Evolutionary conservation across 2,329 filamentous ascomycete genomes (phyloP).

Genomic region (Penicillium sp.): DNA sequence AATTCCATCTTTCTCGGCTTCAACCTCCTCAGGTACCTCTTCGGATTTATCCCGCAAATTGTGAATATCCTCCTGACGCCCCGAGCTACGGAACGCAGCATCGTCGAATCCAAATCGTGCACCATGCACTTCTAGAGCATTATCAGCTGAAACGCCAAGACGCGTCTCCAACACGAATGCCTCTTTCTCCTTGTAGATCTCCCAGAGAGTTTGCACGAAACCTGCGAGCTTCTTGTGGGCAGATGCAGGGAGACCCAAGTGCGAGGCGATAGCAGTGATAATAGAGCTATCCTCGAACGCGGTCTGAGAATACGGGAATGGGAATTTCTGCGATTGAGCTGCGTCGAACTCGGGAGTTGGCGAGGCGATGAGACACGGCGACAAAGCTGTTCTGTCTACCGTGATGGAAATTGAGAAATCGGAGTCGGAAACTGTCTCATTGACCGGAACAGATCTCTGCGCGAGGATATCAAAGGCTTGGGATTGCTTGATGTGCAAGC

Average conservation of each 20-base stretch:
- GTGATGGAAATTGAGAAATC: constrained; percentile 59
- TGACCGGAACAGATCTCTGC: constrained; percentile 47
- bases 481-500: constrained; percentile 54
- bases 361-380: constrained; percentile 62
- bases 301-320: constrained; percentile 57
- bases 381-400: constrained; percentile 60
- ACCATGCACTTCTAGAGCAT: constrained; percentile 50
- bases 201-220: constrained; percentile 54
- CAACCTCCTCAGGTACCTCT: constrained; percentile 56
- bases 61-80: constrained; percentile 61
- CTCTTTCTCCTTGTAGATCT: constrained; percentile 62
- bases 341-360: constrained; percentile 48
- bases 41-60: constrained; percentile 50
- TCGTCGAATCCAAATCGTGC: constrained; percentile 66
- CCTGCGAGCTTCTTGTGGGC: constrained; percentile 46
- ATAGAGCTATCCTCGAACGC: constrained; percentile 44
- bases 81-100: constrained; percentile 60
- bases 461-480: constrained; percentile 56
- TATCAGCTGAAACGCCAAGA: constrained; percentile 42
- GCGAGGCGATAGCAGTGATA: constrained; percentile 41
- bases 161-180: constrained; percentile 58
- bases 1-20: constrained; percentile 67
- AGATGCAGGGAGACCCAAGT: constrained; percentile 53
- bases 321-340: constrained; percentile 51
- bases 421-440: constrained; percentile 35